These are phyloP conservation scores for Phaseolus lunatus DNA, from an alignment of 306 rosid genomes.

Conservation along the genomic window DNA sequence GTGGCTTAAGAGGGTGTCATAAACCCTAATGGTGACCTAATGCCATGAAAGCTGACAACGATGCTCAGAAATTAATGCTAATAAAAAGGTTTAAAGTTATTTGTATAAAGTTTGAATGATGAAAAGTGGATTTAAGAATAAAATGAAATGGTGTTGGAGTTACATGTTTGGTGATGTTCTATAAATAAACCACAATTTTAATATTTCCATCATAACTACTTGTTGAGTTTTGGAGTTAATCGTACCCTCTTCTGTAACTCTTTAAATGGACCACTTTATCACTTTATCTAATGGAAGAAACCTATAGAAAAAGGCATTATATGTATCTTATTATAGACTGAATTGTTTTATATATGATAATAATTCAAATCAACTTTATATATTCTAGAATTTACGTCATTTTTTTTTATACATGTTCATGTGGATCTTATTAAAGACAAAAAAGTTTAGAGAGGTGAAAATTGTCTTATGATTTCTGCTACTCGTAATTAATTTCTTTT, in stretches of 20 bases:
- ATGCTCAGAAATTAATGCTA: not conserved
- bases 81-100: not conserved
- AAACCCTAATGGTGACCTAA: not conserved
- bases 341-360: not conserved
- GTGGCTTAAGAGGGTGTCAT: not conserved
- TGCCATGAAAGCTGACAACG: constrained; percentile 21
- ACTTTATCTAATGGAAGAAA: not conserved
- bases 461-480: no score
- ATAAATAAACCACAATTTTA: not conserved
- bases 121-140: not conserved
- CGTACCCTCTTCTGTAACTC: not conserved
- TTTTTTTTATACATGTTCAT: not conserved
- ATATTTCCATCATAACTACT: not conserved
- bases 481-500: no score
- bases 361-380: not conserved
- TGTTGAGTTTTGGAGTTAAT: not conserved
- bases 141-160: not conserved
- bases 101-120: not conserved
- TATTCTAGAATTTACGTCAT: not conserved
- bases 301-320: not conserved
- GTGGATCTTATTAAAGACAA: not conserved
- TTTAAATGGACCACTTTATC: not conserved
- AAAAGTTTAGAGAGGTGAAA: not conserved
- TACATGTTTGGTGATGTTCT: not conserved
- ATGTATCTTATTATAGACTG: not conserved